Conservation (phyloP, 164 flowering plant species). For the Vitis rotundifolia region DNA sequence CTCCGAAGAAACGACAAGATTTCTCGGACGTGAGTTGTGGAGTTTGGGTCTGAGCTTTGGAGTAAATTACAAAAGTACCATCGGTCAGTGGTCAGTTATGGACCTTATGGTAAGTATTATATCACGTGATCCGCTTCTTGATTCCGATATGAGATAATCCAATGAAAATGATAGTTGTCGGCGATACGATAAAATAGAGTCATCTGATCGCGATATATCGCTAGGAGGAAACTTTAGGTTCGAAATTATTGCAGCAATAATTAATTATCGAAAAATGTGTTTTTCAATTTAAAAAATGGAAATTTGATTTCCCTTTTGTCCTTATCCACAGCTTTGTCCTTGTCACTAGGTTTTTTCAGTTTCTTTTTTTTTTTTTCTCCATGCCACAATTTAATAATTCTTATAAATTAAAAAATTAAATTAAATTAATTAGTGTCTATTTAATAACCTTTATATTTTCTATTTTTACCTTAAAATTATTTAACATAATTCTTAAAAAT, state of each 20-base stretch:
- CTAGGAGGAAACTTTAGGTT: not conserved
- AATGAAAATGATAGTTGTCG: slow-evolving; percentile 3
- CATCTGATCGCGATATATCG: not conserved
- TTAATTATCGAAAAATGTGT: no score
- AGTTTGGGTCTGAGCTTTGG: not conserved
- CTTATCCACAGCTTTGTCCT: no score
- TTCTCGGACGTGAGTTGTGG: slow-evolving; percentile 13
- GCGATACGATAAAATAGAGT: not conserved
- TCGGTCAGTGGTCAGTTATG: not conserved
- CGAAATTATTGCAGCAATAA: not conserved
- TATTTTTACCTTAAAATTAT: no score
- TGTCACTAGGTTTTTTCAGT: no score
- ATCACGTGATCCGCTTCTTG: slow-evolving; percentile 29
- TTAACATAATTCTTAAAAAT: no score
- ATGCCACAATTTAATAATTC: no score
- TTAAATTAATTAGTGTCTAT: no score
- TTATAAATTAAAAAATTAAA: no score
- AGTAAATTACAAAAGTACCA: slow-evolving; percentile 20
- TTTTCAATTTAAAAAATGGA: no score
- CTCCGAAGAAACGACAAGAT: slow-evolving; percentile 25
- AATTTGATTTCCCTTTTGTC: no score
- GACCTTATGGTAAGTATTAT: slow-evolving; percentile 7
- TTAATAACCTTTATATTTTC: no score
- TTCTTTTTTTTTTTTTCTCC: no score
- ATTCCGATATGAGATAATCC: slow-evolving; percentile 12